Conservation (phyloP, 148 eudicot species). For the Cornus controversa region DNA sequence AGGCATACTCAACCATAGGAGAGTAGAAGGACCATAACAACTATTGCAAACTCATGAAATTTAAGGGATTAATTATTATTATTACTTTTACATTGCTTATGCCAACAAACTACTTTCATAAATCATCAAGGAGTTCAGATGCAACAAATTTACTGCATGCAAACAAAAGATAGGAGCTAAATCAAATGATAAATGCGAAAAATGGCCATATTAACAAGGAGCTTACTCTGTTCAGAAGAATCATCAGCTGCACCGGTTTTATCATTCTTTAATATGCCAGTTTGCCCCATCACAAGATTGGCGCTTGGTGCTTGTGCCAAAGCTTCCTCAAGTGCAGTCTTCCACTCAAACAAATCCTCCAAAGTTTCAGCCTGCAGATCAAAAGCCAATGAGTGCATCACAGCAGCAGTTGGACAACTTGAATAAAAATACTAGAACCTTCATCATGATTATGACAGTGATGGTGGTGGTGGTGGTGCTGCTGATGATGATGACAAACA, state of each 20-base stretch:
- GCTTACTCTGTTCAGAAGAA: conserved; percentile 59
- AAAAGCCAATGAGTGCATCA: conserved; percentile 14
- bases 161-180: neutral
- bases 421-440: neutral
- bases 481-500: no score
- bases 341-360: conserved; percentile 91
- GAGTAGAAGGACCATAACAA: neutral
- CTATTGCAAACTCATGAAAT: neutral
- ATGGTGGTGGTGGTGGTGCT: no score
- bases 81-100: neutral
- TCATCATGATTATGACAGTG: neutral
- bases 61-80: neutral
- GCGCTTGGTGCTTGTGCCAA: conserved; percentile 83
- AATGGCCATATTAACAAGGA: conserved; percentile 1
- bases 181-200: neutral
- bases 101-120: neutral
- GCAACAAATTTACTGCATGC: neutral
- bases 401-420: neutral
- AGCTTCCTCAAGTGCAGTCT: conserved; percentile 87
- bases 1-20: neutral
- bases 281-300: conserved; percentile 52
- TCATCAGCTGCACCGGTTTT: conserved; percentile 52
- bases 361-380: conserved; percentile 76
- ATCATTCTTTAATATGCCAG: conserved; percentile 55
- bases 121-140: neutral